Percentiles rank a stretch among this genome's conserved stretches.
These are phyloP conservation scores for Parmelia sp. DNA, from an alignment of 495 filamentous ascomycete genomes.

Conservation along the genomic window DNA sequence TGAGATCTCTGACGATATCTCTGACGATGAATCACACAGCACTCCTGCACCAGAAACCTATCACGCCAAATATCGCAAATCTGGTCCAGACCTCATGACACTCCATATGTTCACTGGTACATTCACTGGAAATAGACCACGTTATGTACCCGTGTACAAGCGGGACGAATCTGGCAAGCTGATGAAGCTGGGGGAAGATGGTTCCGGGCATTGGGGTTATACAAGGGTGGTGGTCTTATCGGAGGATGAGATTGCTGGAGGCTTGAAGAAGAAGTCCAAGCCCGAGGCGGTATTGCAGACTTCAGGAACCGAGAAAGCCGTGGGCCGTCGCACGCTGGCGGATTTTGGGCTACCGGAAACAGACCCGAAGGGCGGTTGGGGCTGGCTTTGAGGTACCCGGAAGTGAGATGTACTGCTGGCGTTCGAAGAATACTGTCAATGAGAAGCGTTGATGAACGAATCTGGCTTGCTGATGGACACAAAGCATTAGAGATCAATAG, in stretches of 20 bases:
- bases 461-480: neutral
- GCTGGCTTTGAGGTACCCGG: neutral
- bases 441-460: neutral
- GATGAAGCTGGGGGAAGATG: neutral
- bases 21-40: neutral
- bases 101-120: neutral
- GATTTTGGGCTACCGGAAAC: neutral
- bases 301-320: neutral
- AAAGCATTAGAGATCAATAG: neutral
- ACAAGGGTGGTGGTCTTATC: neutral
- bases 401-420: neutral
- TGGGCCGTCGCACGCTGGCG: neutral
- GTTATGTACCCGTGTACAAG: neutral
- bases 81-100: neutral
- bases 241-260: neutral
- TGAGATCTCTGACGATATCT: neutral
- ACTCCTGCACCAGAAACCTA: neutral
- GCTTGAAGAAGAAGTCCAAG: neutral
- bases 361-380: neutral
- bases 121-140: neutral
- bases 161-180: neutral
- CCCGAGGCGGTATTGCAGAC: neutral
- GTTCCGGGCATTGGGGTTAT: neutral
- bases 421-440: neutral
- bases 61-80: neutral